A percentile compares a stretch with the other conserved stretches of the same genome.
Conservation (phyloP, 495 filamentous ascomycete species). For the Penicillium simplicissimum region DNA sequence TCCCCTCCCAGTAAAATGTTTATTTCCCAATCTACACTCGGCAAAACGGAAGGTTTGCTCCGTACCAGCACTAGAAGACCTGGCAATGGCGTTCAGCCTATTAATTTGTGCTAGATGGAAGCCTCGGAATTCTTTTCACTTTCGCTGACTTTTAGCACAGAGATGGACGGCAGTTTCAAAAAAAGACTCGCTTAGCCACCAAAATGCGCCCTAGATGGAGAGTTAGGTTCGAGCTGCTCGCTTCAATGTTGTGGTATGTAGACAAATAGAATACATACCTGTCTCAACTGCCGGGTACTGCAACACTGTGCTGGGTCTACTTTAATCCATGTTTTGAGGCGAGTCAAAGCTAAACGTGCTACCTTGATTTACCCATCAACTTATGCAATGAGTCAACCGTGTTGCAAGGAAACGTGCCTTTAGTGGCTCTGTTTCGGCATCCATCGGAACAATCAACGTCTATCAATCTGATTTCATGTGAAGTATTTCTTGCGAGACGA, state of each 20-base stretch:
- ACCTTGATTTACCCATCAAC: background rate
- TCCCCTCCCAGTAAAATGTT: background rate
- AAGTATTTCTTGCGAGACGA: too few relatives aligned
- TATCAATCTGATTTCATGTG: too few relatives aligned
- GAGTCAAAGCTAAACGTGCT: background rate
- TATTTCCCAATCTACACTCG: background rate
- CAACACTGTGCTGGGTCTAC: background rate
- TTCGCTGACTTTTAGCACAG: conserved; percentile 5
- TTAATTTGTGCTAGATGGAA: background rate
- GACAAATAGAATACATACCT: background rate
- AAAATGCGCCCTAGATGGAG: background rate
- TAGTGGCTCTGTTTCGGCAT: background rate
- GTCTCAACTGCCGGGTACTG: background rate
- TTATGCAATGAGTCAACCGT: conserved; percentile 14
- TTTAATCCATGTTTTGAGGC: too few relatives aligned
- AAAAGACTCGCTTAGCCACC: background rate
- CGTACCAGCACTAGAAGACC: background rate
- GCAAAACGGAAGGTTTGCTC: conserved; percentile 6
- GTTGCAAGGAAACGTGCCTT: conserved; percentile 9
- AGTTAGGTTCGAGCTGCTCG: background rate
- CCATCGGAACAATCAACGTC: background rate
- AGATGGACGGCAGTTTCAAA: conserved; percentile 4
- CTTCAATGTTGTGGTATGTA: background rate
- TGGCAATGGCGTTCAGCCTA: background rate
- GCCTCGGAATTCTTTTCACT: background rate